A percentile compares a stretch with the other conserved stretches of the same genome.
Conservation (phyloP, 2,329 filamentous ascomycete genomes). For the Fusarium marasasianum region DNA sequence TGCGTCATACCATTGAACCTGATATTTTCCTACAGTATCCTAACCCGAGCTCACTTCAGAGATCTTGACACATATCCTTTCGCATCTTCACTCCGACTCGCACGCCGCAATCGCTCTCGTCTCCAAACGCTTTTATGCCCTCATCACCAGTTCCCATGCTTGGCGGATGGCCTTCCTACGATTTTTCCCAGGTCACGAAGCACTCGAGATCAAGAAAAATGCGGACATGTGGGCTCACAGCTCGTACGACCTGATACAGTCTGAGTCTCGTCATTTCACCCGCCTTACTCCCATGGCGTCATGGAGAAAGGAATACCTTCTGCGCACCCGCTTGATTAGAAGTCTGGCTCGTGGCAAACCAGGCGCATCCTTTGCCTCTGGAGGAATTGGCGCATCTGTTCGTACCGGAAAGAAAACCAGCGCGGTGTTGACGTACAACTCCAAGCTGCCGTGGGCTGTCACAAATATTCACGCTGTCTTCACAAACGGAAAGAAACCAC, state of each 20-base stretch:
- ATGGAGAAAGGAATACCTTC: conserved; percentile 95
- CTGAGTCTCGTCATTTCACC: conserved; percentile 82
- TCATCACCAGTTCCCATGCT: conserved; percentile 91
- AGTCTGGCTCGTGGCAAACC: conserved; percentile 87
- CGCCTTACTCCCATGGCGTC: conserved; percentile 85
- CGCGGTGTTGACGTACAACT: conserved; percentile 85
- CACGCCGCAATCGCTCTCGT: conserved; percentile 85
- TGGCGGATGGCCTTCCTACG: conserved; percentile 94
- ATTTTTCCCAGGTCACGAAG: conserved; percentile 81
- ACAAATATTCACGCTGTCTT: conserved; percentile 85
- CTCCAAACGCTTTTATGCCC: conserved; percentile 83
- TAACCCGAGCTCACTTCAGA: conserved; percentile 63
- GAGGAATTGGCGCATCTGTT: conserved; percentile 61
- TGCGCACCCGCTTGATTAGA: conserved; percentile 84
- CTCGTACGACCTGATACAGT: conserved; percentile 65
- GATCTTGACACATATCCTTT: conserved; percentile 89
- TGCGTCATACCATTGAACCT: conserved; percentile 52
- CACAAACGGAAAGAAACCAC: conserved; percentile 74
- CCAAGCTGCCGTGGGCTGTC: conserved; percentile 80
- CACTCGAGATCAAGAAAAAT: conserved; percentile 47
- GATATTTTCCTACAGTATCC: background rate
- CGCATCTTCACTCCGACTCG: conserved; percentile 86
- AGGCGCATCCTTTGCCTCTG: conserved; percentile 60
- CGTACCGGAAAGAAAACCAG: conserved; percentile 71
- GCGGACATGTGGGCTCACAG: conserved; percentile 56